A percentile compares a stretch with the other conserved stretches of the same genome.
phyloP scores from a whole-genome alignment of 2,329 filamentous ascomycete species.

The Penicillium sp. region DNA sequence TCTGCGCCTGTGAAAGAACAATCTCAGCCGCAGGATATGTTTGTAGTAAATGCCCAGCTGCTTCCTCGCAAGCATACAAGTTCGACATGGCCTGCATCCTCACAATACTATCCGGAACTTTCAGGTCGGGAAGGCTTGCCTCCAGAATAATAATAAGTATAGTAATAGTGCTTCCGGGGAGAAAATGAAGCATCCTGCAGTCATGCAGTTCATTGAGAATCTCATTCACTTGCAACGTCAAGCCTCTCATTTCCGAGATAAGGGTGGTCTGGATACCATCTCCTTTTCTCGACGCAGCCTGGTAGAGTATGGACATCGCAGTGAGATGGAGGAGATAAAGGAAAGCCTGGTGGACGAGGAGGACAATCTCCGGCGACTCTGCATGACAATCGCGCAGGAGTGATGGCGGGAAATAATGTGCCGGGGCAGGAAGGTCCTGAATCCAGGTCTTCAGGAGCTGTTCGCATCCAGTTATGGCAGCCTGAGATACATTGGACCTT shows the following conservation, averaged over 20 bases:
- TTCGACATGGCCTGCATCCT: slow-evolving; percentile 7
- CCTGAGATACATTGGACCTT: slow-evolving; percentile 1
- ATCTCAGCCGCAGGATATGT: slow-evolving; percentile 10
- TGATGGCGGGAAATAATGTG: slow-evolving; percentile 4
- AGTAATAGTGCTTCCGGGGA: slow-evolving; percentile 3
- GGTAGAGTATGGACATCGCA: slow-evolving; percentile 1
- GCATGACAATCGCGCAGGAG: not conserved
- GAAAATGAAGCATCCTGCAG: slow-evolving; percentile 6
- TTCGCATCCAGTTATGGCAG: not conserved
- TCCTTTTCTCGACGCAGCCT: not conserved
- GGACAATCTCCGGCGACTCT: slow-evolving; percentile 2
- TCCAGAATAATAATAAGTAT: slow-evolving; percentile 5
- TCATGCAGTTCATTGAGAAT: slow-evolving; percentile 5
- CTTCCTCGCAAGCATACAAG: slow-evolving; percentile 5
- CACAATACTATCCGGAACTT: slow-evolving; percentile 3
- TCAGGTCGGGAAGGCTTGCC: slow-evolving; percentile 2
- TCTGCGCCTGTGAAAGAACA: slow-evolving; percentile 7
- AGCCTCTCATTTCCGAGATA: not conserved
- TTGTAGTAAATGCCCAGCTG: slow-evolving; percentile 2
- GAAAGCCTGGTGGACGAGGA: slow-evolving; percentile 6
- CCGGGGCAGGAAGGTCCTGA: not conserved
- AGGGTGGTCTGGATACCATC: not conserved
- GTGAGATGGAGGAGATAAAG: slow-evolving; percentile 9
- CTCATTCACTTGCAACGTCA: slow-evolving; percentile 3
- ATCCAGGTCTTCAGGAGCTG: slow-evolving; percentile 5